Conservation (phyloP, 345 rosid species). For the Gossypium ekmanianum region DNA sequence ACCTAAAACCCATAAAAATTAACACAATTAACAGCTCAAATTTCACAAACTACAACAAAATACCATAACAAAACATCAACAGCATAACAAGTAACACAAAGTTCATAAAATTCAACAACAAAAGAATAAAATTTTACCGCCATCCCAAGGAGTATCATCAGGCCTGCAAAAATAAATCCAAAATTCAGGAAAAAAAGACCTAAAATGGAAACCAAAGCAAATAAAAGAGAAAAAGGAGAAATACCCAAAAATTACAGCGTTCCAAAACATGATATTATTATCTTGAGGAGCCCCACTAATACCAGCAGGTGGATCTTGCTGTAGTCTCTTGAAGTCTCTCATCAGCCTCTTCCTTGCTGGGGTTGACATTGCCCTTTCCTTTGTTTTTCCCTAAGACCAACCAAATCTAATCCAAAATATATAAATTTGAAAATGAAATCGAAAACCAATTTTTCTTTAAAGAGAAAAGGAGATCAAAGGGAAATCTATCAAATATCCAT, state of each 20-base stretch:
- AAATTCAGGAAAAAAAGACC: background rate
- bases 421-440: background rate
- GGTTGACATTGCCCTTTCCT: conserved; percentile 42
- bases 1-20: background rate
- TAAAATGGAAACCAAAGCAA: background rate
- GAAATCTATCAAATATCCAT: background rate
- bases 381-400: background rate
- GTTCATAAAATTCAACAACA: background rate
- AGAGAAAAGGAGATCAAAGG: conserved; percentile 1
- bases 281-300: conserved; percentile 67
- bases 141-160: conserved; percentile 67
- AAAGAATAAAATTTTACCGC: conserved; percentile 29
- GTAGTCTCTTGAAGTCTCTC: conserved; percentile 67
- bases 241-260: conserved; percentile 65
- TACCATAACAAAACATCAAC: background rate
- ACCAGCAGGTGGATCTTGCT: conserved; percentile 70
- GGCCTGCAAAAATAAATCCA: conserved; percentile 30
- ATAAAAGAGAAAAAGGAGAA: background rate
- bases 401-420: background rate
- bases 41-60: background rate
- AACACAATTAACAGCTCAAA: background rate
- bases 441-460: background rate
- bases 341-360: conserved; percentile 72
- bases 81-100: background rate
- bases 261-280: conserved; percentile 60